Percentiles rank a stretch among this genome's conserved stretches.
Conservation (phyloP, 257 asterid species). For the Nyctanthes arbortristis region DNA sequence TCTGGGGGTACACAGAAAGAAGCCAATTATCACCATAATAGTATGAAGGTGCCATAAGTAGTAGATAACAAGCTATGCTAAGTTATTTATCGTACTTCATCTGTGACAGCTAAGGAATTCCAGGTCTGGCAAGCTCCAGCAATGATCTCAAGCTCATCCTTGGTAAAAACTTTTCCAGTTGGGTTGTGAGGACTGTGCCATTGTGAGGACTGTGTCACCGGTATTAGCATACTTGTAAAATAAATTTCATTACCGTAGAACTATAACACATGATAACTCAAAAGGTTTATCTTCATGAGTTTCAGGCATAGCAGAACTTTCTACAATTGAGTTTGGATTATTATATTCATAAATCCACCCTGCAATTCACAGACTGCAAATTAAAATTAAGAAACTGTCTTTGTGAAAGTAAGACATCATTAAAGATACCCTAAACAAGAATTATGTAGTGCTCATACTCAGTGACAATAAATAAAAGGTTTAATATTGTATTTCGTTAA, state of each 20-base stretch:
- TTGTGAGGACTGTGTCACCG: constrained; percentile 81
- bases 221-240: constrained; percentile 37
- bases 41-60: background rate
- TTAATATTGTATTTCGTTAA: background rate
- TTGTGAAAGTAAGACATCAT: background rate
- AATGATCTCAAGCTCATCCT: constrained; percentile 79
- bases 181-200: constrained; percentile 95
- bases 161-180: constrained; percentile 80
- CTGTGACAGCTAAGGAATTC: constrained; percentile 84
- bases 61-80: background rate
- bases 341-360: background rate
- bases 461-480: background rate
- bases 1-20: background rate
- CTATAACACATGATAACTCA: background rate
- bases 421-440: background rate
- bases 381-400: background rate
- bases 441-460: background rate
- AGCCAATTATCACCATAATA: background rate
- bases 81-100: constrained; percentile 66
- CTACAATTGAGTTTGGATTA: background rate
- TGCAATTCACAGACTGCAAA: too few relatives aligned
- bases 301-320: background rate
- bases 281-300: background rate
- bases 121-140: constrained; percentile 73
- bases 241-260: background rate